phyloP scores from a whole-genome alignment of 768 basidiomycete species.

The Phanerochaete carnosa region DNA sequence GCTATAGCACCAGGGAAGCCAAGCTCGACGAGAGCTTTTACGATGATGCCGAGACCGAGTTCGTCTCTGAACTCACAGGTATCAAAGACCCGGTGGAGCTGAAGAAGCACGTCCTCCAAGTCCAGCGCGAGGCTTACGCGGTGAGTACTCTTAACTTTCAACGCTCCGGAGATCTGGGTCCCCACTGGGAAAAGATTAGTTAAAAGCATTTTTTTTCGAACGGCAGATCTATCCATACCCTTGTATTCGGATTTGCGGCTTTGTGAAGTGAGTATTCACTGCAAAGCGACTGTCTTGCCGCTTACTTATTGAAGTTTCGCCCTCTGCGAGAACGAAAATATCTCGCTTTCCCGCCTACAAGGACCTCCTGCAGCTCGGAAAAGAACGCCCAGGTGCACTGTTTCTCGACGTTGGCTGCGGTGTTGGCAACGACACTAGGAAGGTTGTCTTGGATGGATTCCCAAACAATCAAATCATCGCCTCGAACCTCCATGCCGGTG shows the following conservation, averaged over 20 bases:
- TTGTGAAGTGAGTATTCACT: conserved; percentile 16
- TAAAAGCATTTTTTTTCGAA: not conserved
- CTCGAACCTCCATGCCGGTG: conserved; percentile 37
- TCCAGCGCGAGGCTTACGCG: conserved; percentile 27
- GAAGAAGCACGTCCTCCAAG: conserved; percentile 25
- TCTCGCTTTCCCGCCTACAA: conserved; percentile 23
- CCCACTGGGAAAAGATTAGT: not conserved
- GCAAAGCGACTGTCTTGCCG: not conserved
- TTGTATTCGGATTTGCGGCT: conserved; percentile 27
- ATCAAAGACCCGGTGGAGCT: conserved; percentile 28
- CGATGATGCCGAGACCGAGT: conserved; percentile 10
- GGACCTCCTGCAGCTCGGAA: conserved; percentile 33
- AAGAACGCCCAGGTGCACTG: conserved; percentile 32
- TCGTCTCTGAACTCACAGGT: conserved; percentile 21
- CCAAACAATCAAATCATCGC: conserved; percentile 35
- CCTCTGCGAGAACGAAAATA: conserved; percentile 20
- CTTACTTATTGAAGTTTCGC: not conserved
- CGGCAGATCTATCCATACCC: conserved; percentile 28
- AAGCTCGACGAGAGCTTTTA: conserved; percentile 13
- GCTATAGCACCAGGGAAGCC: too few species aligned
- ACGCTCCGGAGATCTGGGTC: not conserved
- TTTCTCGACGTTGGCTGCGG: conserved; percentile 47
- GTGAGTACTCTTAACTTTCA: conserved; percentile 12
- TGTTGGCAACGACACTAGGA: conserved; percentile 41
- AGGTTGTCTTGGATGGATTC: conserved; percentile 40